Evolutionary conservation across 1,284 basidiomycete species (phyloP).

Genomic region (Mycena sp.): DNA sequence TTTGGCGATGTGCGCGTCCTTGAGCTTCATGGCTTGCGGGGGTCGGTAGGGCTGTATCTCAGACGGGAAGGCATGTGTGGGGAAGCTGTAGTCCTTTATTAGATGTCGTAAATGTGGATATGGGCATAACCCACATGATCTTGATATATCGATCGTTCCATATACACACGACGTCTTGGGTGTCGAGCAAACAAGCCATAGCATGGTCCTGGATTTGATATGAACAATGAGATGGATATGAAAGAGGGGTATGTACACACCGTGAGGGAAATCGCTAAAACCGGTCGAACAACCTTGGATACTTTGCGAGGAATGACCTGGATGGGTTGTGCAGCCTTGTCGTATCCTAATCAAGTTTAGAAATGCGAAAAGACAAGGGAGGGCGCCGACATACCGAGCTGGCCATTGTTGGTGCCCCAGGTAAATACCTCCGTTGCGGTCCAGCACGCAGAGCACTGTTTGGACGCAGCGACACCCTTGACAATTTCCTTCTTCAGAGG

Average conservation of each 20-base stretch:
- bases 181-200: constrained; percentile 82
- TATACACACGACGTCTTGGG: constrained; percentile 85
- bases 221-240: constrained; percentile 24
- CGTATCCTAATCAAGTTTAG: constrained; percentile 65
- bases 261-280: constrained; percentile 78
- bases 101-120: constrained; percentile 11
- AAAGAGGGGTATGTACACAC: constrained; percentile 53
- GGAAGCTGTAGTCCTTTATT: constrained; percentile 60
- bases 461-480: constrained; percentile 88
- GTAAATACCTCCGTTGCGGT: constrained; percentile 89
- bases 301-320: constrained; percentile 89
- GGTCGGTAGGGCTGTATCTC: constrained; percentile 85
- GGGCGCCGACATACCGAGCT: constrained; percentile 74
- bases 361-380: not conserved
- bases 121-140: constrained; percentile 66
- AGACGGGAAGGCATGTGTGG: constrained; percentile 75
- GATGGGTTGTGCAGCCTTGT: constrained; percentile 78
- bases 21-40: constrained; percentile 68
- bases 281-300: constrained; percentile 79
- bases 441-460: constrained; percentile 92
- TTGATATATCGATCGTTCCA: constrained; percentile 84
- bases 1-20: constrained; percentile 82
- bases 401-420: constrained; percentile 96
- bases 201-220: constrained; percentile 73
- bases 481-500: constrained; percentile 86